A percentile compares a stretch with the other conserved stretches of the same genome.
These are phyloP conservation scores for Yamadazyma atmosphaerica DNA, from an alignment of 1,139 yeast genomes.

Conservation along the genomic window DNA sequence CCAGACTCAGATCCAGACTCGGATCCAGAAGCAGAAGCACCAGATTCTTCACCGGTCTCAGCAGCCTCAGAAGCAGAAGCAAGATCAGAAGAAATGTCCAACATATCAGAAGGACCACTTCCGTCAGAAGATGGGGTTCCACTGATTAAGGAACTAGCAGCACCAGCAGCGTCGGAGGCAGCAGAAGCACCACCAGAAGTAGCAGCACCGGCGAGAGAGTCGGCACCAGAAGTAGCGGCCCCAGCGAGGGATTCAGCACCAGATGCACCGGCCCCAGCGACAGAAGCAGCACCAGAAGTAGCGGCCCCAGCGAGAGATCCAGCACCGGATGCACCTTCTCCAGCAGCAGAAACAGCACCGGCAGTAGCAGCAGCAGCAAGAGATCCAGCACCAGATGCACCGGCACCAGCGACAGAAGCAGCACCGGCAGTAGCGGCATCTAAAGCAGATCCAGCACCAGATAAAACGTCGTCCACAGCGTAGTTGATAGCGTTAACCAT, in stretches of 20 bases:
- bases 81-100: conserved; percentile 19
- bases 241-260: conserved; percentile 5
- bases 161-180: conserved; percentile 1
- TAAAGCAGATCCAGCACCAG: conserved; percentile 22
- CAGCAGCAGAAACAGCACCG: conserved; percentile 17
- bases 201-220: background rate
- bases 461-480: conserved; percentile 21
- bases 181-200: background rate
- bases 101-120: conserved; percentile 6
- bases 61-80: conserved; percentile 18
- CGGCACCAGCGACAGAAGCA: conserved; percentile 31
- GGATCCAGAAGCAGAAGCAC: conserved; percentile 11
- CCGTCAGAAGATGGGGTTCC: background rate
- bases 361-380: conserved; percentile 14
- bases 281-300: conserved; percentile 20
- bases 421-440: conserved; percentile 40
- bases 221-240: conserved; percentile 17
- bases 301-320: conserved; percentile 34
- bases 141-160: background rate
- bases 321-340: conserved; percentile 38
- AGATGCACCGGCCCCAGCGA: conserved; percentile 6
- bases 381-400: conserved; percentile 30
- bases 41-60: conserved; percentile 5
- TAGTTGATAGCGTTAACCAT: conserved; percentile 23
- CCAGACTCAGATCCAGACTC: conserved; percentile 6